Evolutionary conservation across 2,329 filamentous ascomycete species (phyloP), one percentile per base, ranked within the genome.

Genomic region (Talaromyces sp.): DNA sequence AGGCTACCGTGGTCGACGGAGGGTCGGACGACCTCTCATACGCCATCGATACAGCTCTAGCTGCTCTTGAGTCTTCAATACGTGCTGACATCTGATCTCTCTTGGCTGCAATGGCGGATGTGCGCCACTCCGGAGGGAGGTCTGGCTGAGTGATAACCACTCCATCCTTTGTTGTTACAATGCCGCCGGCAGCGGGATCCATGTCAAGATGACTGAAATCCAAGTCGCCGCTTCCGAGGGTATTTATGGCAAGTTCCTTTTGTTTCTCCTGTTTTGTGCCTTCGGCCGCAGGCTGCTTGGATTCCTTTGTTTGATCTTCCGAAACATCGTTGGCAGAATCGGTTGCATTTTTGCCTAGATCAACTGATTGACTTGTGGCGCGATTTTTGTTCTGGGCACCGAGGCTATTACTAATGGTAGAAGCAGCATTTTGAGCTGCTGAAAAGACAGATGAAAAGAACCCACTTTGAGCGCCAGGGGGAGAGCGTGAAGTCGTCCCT

Each of bases 361-460:
- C 59, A 25, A 36, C 17, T 22, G 63, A 41, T 43, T 70, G 70
- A 5, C 73, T 69, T 33, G 65, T 64, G 37, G 64, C 70, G 57
- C 77, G 71, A 48, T 66, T 67, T 59, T 71, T 81, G 7, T 78
- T 75, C 54, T 84, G 79, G 31, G 80, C 79, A 48, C 79, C 79
- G 37, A 81, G 75, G 35, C 74, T 78, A 69, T 85, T 92, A 51
- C 84, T 84, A 48, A 97, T 87, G 50, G 86, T 90, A 62, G 83
- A 90, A 13, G 92, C 91, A 43, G 93, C 93, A 81, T 88, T 97
- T 73, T 97, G 93, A 17, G 94, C 94, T 46, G 88, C 93, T 40
- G 91, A 93, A 63, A 99, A 85, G 69, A 99, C 89, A 25, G 89
- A 92, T 4, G 91, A 96, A 75, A 99, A 97, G 77, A 99, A 97